Evolutionary conservation across 208 protist genomes (phyloP), one percentile per base, ranked within the genome.

Genomic region (Trypanosoma melophagium): DNA sequence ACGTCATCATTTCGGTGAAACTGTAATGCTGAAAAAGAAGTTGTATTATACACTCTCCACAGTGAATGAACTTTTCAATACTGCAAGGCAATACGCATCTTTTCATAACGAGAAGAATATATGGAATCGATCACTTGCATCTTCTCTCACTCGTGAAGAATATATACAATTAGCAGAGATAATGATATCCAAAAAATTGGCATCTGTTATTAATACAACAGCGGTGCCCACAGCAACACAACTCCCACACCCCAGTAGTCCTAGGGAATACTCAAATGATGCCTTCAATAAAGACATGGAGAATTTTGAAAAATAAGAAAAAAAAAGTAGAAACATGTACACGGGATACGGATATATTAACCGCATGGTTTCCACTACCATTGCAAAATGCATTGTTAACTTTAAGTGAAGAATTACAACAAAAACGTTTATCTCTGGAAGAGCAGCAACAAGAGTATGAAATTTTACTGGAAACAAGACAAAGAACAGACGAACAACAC

Each of bases 11-110:
- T 35, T 17, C 25, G 62, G 50, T 51, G 41, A 3, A 17, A 12
- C n/a, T 1, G 28, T 7, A 35, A 35, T 17, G 35, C 8, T 17
- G 40, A n/a, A 22, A 19, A 58, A 13, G 25, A 31, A 4, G 31
- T 59, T 12, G 50, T 35, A 24, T 59, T 16, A 22, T 12, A 50
- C 35, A 19, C 12, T 67, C 2, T 5, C 35, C 8, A 55, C 62
- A 50, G 16, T 67, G 22, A 31, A 67, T 31, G 62, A 67, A 38
- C 51, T 67, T 45, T 51, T 67, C 40, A n/a, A 24, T 9, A 59
- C 38, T 16, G 50, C 62, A 2, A 10, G 42, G n/a, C 12, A 42
- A 10, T 65, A 55, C 28, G 22, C 47, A 35, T 41, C 17, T 60
- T 25, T 42, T 24, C 12, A 50, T 31, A 25, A 19, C 22, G 25